A percentile compares a stretch with the other conserved stretches of the same genome.
Conservation (phyloP, 2,329 filamentous ascomycete species). For the Ophiostoma novo-ulmi region DNA sequence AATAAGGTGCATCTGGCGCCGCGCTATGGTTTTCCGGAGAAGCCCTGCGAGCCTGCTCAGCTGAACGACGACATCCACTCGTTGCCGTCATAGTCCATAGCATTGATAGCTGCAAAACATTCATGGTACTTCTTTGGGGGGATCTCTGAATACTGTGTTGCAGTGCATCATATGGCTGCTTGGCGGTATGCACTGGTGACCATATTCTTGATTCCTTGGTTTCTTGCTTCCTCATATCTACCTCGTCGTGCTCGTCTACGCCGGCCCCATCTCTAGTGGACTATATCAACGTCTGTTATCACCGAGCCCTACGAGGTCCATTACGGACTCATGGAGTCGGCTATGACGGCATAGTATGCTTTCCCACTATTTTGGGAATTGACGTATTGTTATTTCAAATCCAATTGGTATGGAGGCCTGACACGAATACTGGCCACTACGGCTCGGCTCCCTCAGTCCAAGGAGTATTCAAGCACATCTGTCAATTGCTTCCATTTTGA, state of each 20-base stretch:
- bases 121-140: neutral
- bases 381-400: neutral
- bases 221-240: neutral
- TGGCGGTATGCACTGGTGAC: neutral
- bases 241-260: neutral
- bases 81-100: neutral
- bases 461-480: neutral
- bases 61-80: slow-evolving; percentile 9
- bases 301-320: slow-evolving; percentile 1
- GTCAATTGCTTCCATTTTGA: neutral
- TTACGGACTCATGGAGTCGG: neutral
- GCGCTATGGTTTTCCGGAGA: slow-evolving; percentile 6
- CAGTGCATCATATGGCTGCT: neutral
- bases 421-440: neutral
- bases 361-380: neutral
- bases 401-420: neutral
- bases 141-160: neutral
- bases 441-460: neutral
- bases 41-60: slow-evolving; percentile 2
- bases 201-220: neutral
- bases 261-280: neutral
- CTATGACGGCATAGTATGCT: neutral
- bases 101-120: neutral
- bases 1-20: neutral
- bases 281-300: neutral